A percentile compares a stretch with the other conserved stretches of the same genome.
These are phyloP conservation scores for Begonia peltatifolia DNA, from an alignment of 306 rosid species.

Conservation along the genomic window DNA sequence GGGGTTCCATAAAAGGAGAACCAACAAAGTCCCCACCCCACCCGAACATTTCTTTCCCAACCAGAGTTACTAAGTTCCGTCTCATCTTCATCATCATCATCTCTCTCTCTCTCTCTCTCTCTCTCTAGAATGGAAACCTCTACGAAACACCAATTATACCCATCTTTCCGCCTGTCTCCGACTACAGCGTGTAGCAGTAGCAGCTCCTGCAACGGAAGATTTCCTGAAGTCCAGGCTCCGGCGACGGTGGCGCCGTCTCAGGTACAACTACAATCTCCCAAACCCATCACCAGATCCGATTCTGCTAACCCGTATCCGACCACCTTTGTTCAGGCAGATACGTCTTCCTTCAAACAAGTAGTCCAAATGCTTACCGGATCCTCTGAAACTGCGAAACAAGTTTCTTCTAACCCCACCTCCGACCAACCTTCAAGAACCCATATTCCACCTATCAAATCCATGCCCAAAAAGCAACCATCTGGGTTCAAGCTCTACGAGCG, in stretches of 20 bases:
- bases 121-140: conserved; percentile 35
- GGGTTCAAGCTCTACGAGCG: conserved; percentile 84
- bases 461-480: conserved; percentile 40
- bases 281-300: conserved; percentile 70
- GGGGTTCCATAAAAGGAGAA: not conserved
- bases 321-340: conserved; percentile 86
- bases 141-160: conserved; percentile 20
- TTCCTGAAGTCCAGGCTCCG: conserved; percentile 12
- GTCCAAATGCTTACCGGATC: conserved; percentile 99
- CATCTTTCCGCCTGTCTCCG: conserved; percentile 17
- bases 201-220: conserved; percentile 19
- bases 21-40: conserved; percentile 13
- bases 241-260: conserved; percentile 8
- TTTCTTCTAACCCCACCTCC: conserved; percentile 14
- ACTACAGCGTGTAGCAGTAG: conserved; percentile 19
- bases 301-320: conserved; percentile 78
- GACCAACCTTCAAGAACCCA: conserved; percentile 30
- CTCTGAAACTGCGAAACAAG: conserved; percentile 54
- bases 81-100: conserved; percentile 5
- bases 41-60: conserved; percentile 37
- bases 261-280: conserved; percentile 20
- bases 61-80: conserved; percentile 17
- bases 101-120: not conserved
- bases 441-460: conserved; percentile 63
- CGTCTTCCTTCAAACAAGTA: conserved; percentile 80